Evolutionary conservation across 306 rosid genomes (phyloP).

Genomic region (Corylus avellana): DNA sequence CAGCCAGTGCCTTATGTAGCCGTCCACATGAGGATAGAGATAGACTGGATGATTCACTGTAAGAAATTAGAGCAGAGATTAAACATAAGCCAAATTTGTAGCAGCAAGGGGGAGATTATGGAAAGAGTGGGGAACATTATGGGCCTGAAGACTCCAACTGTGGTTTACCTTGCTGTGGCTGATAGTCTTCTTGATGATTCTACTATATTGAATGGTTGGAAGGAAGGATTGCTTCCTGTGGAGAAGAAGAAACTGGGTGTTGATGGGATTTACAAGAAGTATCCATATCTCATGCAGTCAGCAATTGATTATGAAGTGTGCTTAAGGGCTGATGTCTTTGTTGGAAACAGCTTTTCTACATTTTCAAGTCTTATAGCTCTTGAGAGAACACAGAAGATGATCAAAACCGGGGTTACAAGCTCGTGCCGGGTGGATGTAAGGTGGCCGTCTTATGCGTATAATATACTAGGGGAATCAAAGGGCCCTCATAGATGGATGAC

Average conservation of each 20-base stretch:
- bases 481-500: slow-evolving; percentile 76
- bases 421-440: slow-evolving; percentile 52
- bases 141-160: slow-evolving; percentile 47
- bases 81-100: slow-evolving; percentile 68
- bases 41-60: slow-evolving; percentile 97
- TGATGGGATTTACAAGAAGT: slow-evolving; percentile 56
- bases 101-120: slow-evolving; percentile 75
- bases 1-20: slow-evolving; percentile 59
- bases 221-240: slow-evolving; percentile 60
- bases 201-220: slow-evolving; percentile 66
- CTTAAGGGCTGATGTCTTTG: slow-evolving; percentile 69
- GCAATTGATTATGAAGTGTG: slow-evolving; percentile 96
- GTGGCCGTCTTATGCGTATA: slow-evolving; percentile 90
- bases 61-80: slow-evolving; percentile 68
- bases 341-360: slow-evolving; percentile 93
- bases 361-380: slow-evolving; percentile 85
- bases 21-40: slow-evolving; percentile 92
- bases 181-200: slow-evolving; percentile 76
- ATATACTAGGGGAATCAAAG: slow-evolving; percentile 55
- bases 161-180: slow-evolving; percentile 79
- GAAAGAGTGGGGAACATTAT: slow-evolving; percentile 60
- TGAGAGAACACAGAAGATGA: slow-evolving; percentile 79
- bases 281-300: slow-evolving; percentile 81
- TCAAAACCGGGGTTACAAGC: slow-evolving; percentile 38
- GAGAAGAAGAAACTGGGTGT: slow-evolving; percentile 82